Evolutionary conservation across 2,329 filamentous ascomycete species (phyloP).

Genomic region (Ceratocystis destructans): DNA sequence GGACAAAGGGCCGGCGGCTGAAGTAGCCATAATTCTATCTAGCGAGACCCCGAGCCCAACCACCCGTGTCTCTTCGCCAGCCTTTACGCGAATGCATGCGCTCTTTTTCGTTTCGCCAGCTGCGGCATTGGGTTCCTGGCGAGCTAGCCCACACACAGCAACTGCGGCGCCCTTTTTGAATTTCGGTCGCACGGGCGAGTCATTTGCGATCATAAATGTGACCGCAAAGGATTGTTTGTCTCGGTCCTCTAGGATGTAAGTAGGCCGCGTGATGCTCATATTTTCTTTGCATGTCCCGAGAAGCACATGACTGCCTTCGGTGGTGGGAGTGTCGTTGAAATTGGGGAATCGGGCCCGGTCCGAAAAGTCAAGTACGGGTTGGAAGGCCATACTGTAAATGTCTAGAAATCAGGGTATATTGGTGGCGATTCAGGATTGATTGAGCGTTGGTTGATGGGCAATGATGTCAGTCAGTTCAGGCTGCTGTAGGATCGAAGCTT

Average conservation of each 20-base stretch:
- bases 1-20: constrained; percentile 23
- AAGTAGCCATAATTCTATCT: constrained; percentile 23
- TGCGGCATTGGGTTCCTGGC: constrained; percentile 22
- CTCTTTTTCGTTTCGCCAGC: constrained; percentile 25
- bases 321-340: constrained; percentile 25
- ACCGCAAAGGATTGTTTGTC: constrained; percentile 31
- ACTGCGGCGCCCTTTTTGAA: constrained; percentile 30
- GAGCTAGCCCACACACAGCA: constrained; percentile 26
- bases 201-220: constrained; percentile 31
- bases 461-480: neutral
- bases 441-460: neutral
- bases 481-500: neutral
- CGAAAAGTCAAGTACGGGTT: constrained; percentile 24
- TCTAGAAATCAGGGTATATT: neutral
- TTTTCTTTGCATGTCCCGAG: constrained; percentile 35
- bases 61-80: constrained; percentile 26
- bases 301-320: constrained; percentile 15
- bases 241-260: constrained; percentile 33
- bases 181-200: constrained; percentile 27
- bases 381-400: neutral
- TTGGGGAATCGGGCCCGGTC: constrained; percentile 27
- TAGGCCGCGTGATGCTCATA: constrained; percentile 37
- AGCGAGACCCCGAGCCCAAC: constrained; percentile 25
- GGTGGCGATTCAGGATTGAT: neutral
- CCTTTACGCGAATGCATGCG: constrained; percentile 29